Base-by-base conservation (phyloP, 169 alveolate genomes). In the Theileria sp. region DNA sequence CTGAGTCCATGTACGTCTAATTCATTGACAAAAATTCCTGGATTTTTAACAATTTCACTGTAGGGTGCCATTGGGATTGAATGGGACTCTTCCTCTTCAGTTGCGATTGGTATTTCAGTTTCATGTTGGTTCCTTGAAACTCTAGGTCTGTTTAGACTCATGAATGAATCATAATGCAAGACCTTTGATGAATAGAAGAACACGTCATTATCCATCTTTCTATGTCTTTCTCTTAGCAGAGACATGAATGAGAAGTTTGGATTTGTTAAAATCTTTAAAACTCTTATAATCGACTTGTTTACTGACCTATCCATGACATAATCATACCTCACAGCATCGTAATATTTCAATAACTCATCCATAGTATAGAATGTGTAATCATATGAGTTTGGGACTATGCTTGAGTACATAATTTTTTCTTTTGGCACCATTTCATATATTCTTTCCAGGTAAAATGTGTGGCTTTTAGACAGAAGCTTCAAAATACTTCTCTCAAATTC, bases 211-310 rank as follows among this genome's bases (percentile, higher is more conserved):
- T 51, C 72, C n/a, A 85, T 85, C 50, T 51, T 79, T 21, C 91
- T 58, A 51, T 85, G 91, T 13, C 87, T 70, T 21, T 74, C 58
- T 19, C 91, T 58, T 62, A 85, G 60, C 36, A 65, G 83, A 13
- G 81, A 69, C 80, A 85, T 69, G 60, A 85, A 51, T 10, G 86
- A 74, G 61, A 77, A 69, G 51, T 72, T 85, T 21, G 91, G 91
- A 32, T 72, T 60, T n/a, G 87, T 12, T 17, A 85, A 34, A 21
- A 85, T 65, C 34, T 50, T 38, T 28, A 79, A 44, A 9, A 75
- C 58, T 13, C 81, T 26, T 19, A 21, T 69, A 30, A 78, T 13
- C 8, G 87, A 58, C 19, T 62, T 80, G 12, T 75, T 19, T n/a
- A 68, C 85, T 49, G 64, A 60, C 23, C 28, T 19, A 25, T 85